Conservation (phyloP, 1,284 basidiomycete species). For the Tylopilus microsporus region DNA sequence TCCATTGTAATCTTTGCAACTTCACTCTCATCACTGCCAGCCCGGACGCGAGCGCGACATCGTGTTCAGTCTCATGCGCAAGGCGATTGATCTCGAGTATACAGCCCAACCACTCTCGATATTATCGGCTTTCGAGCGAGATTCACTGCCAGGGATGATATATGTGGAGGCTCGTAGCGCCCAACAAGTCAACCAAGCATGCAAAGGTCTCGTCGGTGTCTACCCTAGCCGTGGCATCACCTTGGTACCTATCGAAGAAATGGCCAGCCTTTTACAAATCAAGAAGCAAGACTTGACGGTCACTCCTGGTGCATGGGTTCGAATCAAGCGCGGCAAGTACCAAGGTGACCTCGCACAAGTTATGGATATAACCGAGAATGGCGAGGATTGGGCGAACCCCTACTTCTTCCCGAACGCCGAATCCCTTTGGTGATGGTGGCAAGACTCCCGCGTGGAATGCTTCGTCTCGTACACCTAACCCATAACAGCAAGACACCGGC, state of each 20-base stretch:
- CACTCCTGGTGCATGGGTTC: constrained; percentile 89
- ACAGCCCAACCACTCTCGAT: constrained; percentile 77
- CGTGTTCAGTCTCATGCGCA: constrained; percentile 91
- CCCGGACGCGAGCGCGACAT: constrained; percentile 89
- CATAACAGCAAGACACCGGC: constrained; percentile 56
- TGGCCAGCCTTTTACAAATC: constrained; percentile 94
- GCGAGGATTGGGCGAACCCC: constrained; percentile 63
- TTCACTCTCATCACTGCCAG: constrained; percentile 37
- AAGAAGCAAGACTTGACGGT: constrained; percentile 91
- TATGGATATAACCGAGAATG: constrained; percentile 88
- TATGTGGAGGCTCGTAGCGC: constrained; percentile 92
- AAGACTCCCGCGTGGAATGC: constrained; percentile 63
- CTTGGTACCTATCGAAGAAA: constrained; percentile 95
- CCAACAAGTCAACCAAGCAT: constrained; percentile 81
- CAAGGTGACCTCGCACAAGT: constrained; percentile 94
- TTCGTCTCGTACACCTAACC: constrained; percentile 59
- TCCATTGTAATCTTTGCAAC: not conserved
- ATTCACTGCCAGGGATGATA: constrained; percentile 91
- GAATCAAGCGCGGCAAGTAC: constrained; percentile 92
- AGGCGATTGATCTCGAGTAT: constrained; percentile 77
- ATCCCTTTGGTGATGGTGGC: constrained; percentile 54
- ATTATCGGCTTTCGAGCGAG: constrained; percentile 90
- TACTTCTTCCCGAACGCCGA: constrained; percentile 53
- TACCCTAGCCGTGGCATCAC: constrained; percentile 67
- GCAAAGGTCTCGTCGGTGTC: constrained; percentile 88